Percentiles rank a stretch among this genome's conserved stretches.
phyloP scores from a whole-genome alignment of 805 yeast species.

The Citeromyces nyonsensis region DNA sequence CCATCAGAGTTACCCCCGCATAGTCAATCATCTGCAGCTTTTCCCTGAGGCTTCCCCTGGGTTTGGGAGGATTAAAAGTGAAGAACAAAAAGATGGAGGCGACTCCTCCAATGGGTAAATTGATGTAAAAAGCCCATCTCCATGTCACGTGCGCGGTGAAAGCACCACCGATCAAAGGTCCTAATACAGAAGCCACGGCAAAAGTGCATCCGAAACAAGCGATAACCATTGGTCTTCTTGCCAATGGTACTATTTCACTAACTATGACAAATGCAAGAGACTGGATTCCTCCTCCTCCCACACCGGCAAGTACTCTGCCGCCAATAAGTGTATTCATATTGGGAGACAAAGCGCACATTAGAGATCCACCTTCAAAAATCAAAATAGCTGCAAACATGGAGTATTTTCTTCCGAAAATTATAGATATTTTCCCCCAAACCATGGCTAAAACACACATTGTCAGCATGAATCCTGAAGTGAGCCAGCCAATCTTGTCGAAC shows the following conservation, averaged over 20 bases:
- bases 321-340: slow-evolving; percentile 50
- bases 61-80: slow-evolving; percentile 26
- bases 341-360: slow-evolving; percentile 36
- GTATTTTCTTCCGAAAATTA: slow-evolving; percentile 40
- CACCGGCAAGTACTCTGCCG: slow-evolving; percentile 57
- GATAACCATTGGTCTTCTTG: slow-evolving; percentile 21
- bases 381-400: slow-evolving; percentile 29
- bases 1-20: slow-evolving; percentile 26
- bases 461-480: slow-evolving; percentile 35
- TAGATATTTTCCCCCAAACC: slow-evolving; percentile 41
- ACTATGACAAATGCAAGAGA: slow-evolving; percentile 38
- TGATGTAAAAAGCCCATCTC: slow-evolving; percentile 69
- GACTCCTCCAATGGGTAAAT: slow-evolving; percentile 48
- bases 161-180: slow-evolving; percentile 58
- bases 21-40: slow-evolving; percentile 20
- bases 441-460: slow-evolving; percentile 38
- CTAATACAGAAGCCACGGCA: slow-evolving; percentile 34
- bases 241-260: slow-evolving; percentile 35
- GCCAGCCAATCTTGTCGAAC: slow-evolving; percentile 42
- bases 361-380: slow-evolving; percentile 47
- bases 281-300: slow-evolving; percentile 59
- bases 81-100: slow-evolving; percentile 20
- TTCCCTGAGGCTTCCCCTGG: not conserved
- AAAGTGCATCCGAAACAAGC: slow-evolving; percentile 23
- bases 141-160: slow-evolving; percentile 30